A percentile compares a stretch with the other conserved stretches of the same genome.
phyloP scores from a whole-genome alignment of 1,284 basidiomycete species.

The Peniophora sp. region DNA sequence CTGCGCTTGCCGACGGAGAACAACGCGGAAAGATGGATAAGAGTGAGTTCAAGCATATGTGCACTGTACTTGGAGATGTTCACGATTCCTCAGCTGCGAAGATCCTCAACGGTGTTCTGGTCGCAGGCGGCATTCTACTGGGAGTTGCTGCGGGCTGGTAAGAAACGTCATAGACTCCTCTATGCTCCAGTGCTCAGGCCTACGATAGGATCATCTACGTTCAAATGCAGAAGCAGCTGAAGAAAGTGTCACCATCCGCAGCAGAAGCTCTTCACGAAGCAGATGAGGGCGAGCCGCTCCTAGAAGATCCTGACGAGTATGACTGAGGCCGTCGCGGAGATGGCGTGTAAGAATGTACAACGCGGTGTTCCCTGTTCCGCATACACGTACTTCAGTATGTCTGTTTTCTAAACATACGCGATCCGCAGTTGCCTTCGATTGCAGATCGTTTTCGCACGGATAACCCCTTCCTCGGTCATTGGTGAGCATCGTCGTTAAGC shows the following conservation, averaged over 20 bases:
- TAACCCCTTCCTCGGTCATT: too few relatives aligned
- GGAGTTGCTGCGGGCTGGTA: slow-evolving; percentile 60
- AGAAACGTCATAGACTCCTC: slow-evolving; percentile 18
- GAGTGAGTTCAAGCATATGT: slow-evolving; percentile 32
- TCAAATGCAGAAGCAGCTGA: slow-evolving; percentile 46
- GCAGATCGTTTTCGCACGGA: too few relatives aligned
- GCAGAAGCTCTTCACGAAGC: slow-evolving; percentile 57
- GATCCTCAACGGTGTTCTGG: slow-evolving; percentile 51
- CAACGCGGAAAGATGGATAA: slow-evolving; percentile 69
- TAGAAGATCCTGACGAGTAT: slow-evolving; percentile 1
- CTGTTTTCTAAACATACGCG: too few relatives aligned
- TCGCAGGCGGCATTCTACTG: slow-evolving; percentile 49
- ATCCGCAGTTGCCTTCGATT: too few relatives aligned
- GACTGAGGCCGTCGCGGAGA: background rate
- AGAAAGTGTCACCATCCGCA: slow-evolving; percentile 42
- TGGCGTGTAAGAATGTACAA: background rate
- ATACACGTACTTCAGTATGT: too few relatives aligned
- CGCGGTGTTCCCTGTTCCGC: slow-evolving; percentile 3
- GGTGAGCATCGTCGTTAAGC: too few relatives aligned
- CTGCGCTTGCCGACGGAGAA: slow-evolving; percentile 67
- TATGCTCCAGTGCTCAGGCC: slow-evolving; percentile 6
- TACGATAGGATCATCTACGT: slow-evolving; percentile 51
- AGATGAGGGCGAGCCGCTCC: slow-evolving; percentile 54
- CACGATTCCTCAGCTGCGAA: slow-evolving; percentile 42
- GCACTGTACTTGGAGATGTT: too few relatives aligned